These are phyloP conservation scores for Moniliella sp. DNA, from an alignment of 1,284 basidiomycete species.

Conservation along the genomic window DNA sequence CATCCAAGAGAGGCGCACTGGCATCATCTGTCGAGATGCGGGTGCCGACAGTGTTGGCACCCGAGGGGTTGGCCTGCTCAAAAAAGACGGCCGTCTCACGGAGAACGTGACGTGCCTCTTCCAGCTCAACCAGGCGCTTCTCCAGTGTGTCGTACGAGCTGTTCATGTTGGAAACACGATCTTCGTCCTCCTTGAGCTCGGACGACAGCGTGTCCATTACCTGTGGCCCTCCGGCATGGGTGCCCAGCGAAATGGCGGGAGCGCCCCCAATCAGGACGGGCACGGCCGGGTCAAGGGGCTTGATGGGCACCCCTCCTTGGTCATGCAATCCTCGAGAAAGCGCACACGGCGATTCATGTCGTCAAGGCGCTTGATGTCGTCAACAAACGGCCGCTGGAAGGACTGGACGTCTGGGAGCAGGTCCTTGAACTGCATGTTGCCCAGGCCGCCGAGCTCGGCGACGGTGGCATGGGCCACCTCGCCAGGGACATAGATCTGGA, in stretches of 20 bases:
- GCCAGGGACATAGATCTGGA: constrained; percentile 89
- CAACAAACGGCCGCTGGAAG: constrained; percentile 93
- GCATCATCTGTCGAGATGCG: constrained; percentile 73
- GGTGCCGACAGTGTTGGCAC: constrained; percentile 51
- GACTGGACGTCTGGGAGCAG: constrained; percentile 85
- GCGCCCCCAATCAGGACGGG: constrained; percentile 31
- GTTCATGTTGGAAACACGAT: constrained; percentile 72
- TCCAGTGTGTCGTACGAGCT: constrained; percentile 71
- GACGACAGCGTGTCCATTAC: constrained; percentile 79
- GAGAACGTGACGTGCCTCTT: constrained; percentile 73
- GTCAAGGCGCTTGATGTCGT: constrained; percentile 77
- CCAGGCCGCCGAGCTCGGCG: constrained; percentile 77
- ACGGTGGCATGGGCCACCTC: constrained; percentile 94
- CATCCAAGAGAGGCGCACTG: constrained; percentile 69
- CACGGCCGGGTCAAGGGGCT: constrained; percentile 34
- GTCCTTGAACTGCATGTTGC: constrained; percentile 93
- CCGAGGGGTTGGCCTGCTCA: constrained; percentile 67
- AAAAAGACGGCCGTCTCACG: constrained; percentile 92
- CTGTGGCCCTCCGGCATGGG: constrained; percentile 48
- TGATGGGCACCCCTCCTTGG: constrained; percentile 55
- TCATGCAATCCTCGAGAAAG: constrained; percentile 69
- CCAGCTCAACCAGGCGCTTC: constrained; percentile 61
- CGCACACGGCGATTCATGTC: constrained; percentile 85
- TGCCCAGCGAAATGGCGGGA: not conserved
- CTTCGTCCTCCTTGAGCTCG: constrained; percentile 68